Percentiles rank a stretch among this genome's conserved stretches.
These are phyloP conservation scores for Aeminium ludgeri DNA, from an alignment of 495 filamentous ascomycete genomes.

Conservation along the genomic window DNA sequence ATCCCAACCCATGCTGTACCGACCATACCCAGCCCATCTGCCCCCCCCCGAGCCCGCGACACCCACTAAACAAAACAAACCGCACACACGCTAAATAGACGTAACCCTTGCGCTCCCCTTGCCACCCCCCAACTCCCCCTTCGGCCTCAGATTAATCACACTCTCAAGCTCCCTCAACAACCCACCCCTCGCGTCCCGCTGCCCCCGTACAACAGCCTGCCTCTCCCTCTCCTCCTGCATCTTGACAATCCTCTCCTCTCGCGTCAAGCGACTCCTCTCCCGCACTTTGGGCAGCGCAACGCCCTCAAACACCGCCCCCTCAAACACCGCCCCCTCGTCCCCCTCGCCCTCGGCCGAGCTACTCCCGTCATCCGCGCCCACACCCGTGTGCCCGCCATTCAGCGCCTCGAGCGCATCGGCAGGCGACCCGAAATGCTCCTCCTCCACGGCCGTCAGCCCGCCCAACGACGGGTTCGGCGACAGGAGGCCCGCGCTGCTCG, in stretches of 20 bases:
- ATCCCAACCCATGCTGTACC: too few species aligned
- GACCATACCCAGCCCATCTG: not conserved
- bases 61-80: not conserved
- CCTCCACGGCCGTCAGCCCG: slow-evolving; percentile 68
- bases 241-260: slow-evolving; percentile 75
- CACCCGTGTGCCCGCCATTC: too few species aligned
- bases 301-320: slow-evolving; percentile 73
- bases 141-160: slow-evolving; percentile 63
- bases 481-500: slow-evolving; percentile 43
- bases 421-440: slow-evolving; percentile 41
- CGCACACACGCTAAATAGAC: slow-evolving; percentile 10
- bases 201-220: slow-evolving; percentile 50
- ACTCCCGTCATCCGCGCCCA: slow-evolving; percentile 30
- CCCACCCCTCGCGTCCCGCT: slow-evolving; percentile 58
- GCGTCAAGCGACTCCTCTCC: slow-evolving; percentile 49
- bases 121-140: slow-evolving; percentile 20
- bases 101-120: slow-evolving; percentile 31
- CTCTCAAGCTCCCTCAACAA: slow-evolving; percentile 87
- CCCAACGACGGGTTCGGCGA: slow-evolving; percentile 69
- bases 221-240: slow-evolving; percentile 73
- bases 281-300: slow-evolving; percentile 58
- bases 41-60: not conserved
- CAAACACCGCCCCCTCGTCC: slow-evolving; percentile 26
- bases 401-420: slow-evolving; percentile 59
- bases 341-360: slow-evolving; percentile 29